Percentiles rank a stretch among this genome's conserved stretches.
phyloP scores from a whole-genome alignment of 805 yeast genomes.

The Candida hungchunana region DNA sequence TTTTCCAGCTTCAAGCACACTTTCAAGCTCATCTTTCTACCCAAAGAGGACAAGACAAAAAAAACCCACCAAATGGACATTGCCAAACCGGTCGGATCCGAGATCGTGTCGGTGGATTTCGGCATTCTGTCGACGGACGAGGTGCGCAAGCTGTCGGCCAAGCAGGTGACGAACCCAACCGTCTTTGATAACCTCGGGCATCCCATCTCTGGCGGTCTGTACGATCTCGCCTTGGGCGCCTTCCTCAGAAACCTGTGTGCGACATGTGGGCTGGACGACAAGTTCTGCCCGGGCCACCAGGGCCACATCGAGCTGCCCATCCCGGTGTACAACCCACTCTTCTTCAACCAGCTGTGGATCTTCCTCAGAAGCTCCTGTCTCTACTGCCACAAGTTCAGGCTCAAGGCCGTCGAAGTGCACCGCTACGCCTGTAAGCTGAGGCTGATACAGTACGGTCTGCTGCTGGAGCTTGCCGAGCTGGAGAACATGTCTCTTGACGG shows the following conservation, averaged over 20 bases:
- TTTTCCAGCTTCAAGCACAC: not conserved
- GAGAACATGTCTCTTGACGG: slow-evolving; percentile 51
- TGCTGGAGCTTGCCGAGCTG: slow-evolving; percentile 70
- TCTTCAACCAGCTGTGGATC: slow-evolving; percentile 86
- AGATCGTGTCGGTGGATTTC: slow-evolving; percentile 88
- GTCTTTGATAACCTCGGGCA: slow-evolving; percentile 97
- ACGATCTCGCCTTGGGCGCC: slow-evolving; percentile 95
- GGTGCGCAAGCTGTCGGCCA: slow-evolving; percentile 82
- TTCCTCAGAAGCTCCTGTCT: slow-evolving; percentile 82
- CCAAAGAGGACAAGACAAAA: slow-evolving; percentile 1
- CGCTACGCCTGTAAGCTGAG: slow-evolving; percentile 71
- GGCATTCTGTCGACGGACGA: slow-evolving; percentile 79
- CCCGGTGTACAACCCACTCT: slow-evolving; percentile 92
- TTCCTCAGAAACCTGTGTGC: slow-evolving; percentile 81
- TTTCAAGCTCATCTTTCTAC: slow-evolving; percentile 7
- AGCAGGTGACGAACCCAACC: slow-evolving; percentile 91
- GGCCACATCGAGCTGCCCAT: slow-evolving; percentile 97
- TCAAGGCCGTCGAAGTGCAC: slow-evolving; percentile 67
- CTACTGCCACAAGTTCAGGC: slow-evolving; percentile 82
- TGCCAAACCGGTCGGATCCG: slow-evolving; percentile 94
- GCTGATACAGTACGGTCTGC: slow-evolving; percentile 82
- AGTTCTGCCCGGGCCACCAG: slow-evolving; percentile 95
- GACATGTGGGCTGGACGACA: slow-evolving; percentile 94
- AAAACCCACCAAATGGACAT: slow-evolving; percentile 66
- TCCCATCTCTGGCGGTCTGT: slow-evolving; percentile 89